These are phyloP conservation scores for Combretum micranthum DNA, from an alignment of 345 rosid genomes.

Conservation along the genomic window DNA sequence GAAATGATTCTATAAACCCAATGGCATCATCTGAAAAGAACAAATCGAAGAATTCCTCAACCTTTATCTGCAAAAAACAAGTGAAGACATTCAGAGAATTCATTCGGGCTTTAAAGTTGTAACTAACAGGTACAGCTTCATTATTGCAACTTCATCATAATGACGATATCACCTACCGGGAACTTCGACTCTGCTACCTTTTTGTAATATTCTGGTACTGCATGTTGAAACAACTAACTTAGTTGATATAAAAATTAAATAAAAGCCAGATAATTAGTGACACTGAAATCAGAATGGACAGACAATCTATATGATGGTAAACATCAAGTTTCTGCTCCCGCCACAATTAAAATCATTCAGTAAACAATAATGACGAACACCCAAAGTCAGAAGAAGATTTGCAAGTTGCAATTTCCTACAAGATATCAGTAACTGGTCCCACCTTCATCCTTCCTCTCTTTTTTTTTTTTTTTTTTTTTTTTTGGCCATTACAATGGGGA, in stretches of 20 bases:
- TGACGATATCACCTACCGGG: slow-evolving; percentile 38
- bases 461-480: too few species aligned
- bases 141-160: too few species aligned
- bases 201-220: slow-evolving; percentile 64
- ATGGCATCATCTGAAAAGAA: slow-evolving; percentile 66
- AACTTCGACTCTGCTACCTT: slow-evolving; percentile 76
- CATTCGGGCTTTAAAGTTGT: neutral
- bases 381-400: too few species aligned
- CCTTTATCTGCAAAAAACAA: slow-evolving; percentile 57
- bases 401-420: too few species aligned
- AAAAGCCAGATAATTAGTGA: too few species aligned
- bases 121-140: too few species aligned
- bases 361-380: too few species aligned
- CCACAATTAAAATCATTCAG: too few species aligned
- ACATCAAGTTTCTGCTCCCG: too few species aligned
- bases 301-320: neutral
- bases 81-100: slow-evolving; percentile 1
- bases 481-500: too few species aligned
- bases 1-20: slow-evolving; percentile 69
- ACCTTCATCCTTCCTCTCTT: too few species aligned
- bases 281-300: neutral
- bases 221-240: slow-evolving; percentile 29
- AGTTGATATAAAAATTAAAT: slow-evolving; percentile 6
- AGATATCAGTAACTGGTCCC: too few species aligned
- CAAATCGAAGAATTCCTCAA: slow-evolving; percentile 70